Evolutionary conservation across 768 basidiomycete genomes (phyloP).

Genomic region (Cubamyces sp.): DNA sequence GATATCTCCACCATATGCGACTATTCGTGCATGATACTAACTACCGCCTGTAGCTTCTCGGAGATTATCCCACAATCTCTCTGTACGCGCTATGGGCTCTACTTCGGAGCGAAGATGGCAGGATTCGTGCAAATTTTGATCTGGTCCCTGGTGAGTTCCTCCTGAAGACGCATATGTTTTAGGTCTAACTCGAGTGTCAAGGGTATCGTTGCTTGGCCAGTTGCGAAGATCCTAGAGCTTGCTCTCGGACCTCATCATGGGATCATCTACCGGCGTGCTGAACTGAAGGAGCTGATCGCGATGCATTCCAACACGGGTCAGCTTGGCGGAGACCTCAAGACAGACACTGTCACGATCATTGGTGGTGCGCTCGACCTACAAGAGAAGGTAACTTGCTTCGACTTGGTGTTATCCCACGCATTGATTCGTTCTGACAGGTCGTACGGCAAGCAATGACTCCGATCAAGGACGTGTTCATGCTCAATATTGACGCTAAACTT

Average conservation of each 20-base stretch:
- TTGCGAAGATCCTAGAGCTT: slow-evolving; percentile 80
- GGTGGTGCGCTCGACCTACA: slow-evolving; percentile 89
- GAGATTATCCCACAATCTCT: slow-evolving; percentile 93
- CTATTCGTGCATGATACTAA: neutral
- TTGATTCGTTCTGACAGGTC: slow-evolving; percentile 4
- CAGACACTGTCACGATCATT: slow-evolving; percentile 87
- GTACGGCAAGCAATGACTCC: slow-evolving; percentile 72
- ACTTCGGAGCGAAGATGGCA: slow-evolving; percentile 87
- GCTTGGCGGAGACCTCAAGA: slow-evolving; percentile 84
- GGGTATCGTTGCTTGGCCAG: slow-evolving; percentile 82
- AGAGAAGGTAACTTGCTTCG: slow-evolving; percentile 58
- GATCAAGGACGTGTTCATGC: slow-evolving; percentile 82
- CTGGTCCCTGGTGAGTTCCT: slow-evolving; percentile 56
- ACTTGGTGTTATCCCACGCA: neutral
- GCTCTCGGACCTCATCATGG: slow-evolving; percentile 85
- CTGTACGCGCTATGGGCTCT: slow-evolving; percentile 90
- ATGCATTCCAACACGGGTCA: slow-evolving; percentile 77
- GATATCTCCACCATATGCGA: too few species aligned
- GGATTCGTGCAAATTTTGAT: slow-evolving; percentile 68
- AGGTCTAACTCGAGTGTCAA: slow-evolving; percentile 31
- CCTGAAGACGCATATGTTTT: too few species aligned
- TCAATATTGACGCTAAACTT: slow-evolving; percentile 81
- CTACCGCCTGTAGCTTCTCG: slow-evolving; percentile 59
- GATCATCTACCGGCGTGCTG: slow-evolving; percentile 82
- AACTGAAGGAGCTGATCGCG: slow-evolving; percentile 89